Evolutionary conservation across 495 filamentous ascomycete species (phyloP).

Genomic region (Clavariopsis aquatica): DNA sequence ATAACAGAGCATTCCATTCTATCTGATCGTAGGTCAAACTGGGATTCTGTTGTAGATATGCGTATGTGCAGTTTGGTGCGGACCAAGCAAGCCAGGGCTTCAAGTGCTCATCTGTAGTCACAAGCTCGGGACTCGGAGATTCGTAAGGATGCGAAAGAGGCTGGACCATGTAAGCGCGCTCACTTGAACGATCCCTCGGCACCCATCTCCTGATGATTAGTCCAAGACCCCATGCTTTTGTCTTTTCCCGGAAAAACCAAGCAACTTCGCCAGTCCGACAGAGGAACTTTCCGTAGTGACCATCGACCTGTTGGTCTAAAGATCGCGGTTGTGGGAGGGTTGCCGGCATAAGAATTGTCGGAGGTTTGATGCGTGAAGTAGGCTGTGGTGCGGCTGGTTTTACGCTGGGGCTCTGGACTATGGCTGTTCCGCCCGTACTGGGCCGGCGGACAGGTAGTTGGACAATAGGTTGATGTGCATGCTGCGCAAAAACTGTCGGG

Average conservation of each 20-base stretch:
- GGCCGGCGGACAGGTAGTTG: conserved; percentile 12
- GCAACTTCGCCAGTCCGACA: conserved; percentile 61
- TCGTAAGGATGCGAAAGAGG: conserved; percentile 55
- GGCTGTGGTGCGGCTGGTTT: conserved; percentile 3
- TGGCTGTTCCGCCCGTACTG: neutral
- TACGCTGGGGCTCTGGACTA: neutral
- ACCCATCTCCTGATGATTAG: conserved; percentile 49
- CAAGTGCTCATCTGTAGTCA: conserved; percentile 47
- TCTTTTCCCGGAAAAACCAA: conserved; percentile 49
- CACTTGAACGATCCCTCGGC: conserved; percentile 36
- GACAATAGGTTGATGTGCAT: conserved; percentile 18
- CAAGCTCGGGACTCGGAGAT: conserved; percentile 44
- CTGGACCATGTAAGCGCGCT: conserved; percentile 51
- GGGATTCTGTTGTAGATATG: conserved; percentile 39
- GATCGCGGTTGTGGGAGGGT: conserved; percentile 46
- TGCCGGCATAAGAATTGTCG: conserved; percentile 40
- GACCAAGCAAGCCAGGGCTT: conserved; percentile 67
- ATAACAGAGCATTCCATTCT: conserved; percentile 53
- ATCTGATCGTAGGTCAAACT: conserved; percentile 51
- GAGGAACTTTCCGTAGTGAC: conserved; percentile 51
- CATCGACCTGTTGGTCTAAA: conserved; percentile 50
- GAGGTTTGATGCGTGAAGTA: conserved; percentile 15
- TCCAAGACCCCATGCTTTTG: conserved; percentile 58
- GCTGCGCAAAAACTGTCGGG: neutral
- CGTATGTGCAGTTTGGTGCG: conserved; percentile 48